These are phyloP conservation scores for Cystofilobasidium bisporidii DNA, from an alignment of 768 basidiomycete species.

Conservation along the genomic window DNA sequence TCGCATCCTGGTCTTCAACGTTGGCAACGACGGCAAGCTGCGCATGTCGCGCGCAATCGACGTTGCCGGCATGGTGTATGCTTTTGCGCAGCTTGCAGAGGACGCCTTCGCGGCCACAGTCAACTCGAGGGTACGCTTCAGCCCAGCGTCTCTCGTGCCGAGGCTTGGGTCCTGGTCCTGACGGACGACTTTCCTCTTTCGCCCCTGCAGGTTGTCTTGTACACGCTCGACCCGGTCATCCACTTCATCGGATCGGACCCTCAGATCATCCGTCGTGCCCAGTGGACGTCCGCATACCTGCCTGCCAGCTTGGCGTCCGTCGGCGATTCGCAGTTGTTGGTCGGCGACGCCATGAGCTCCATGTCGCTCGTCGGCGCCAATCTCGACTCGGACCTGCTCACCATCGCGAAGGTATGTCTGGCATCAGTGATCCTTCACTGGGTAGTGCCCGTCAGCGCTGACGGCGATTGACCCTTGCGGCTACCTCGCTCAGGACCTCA, in stretches of 20 bases:
- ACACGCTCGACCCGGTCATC: background rate
- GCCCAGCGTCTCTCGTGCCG: too few species aligned
- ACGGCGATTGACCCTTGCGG: too few species aligned
- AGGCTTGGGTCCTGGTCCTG: too few species aligned
- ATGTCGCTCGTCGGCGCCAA: conserved; percentile 54
- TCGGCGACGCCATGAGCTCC: conserved; percentile 74
- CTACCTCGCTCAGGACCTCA: conserved; percentile 29
- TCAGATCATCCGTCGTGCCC: conserved; percentile 44
- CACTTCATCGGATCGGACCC: conserved; percentile 19
- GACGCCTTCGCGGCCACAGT: conserved; percentile 55
- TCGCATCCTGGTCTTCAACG: conserved; percentile 49
- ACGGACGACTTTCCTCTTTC: background rate
- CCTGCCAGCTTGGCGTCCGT: conserved; percentile 57
- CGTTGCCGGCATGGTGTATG: conserved; percentile 61
- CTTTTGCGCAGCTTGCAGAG: conserved; percentile 47
- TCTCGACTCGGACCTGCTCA: background rate
- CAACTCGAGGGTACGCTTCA: conserved; percentile 58
- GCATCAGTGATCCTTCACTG: background rate
- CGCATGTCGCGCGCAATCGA: conserved; percentile 44
- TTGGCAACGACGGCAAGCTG: conserved; percentile 35
- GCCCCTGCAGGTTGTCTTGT: background rate
- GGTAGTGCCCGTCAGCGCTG: too few species aligned
- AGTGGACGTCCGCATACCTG: conserved; percentile 76
- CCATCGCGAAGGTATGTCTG: conserved; percentile 9
- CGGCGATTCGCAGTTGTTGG: conserved; percentile 47